Evolutionary conservation across 805 yeast species (phyloP).

Genomic region (Tetrapisispora taiwanensis): DNA sequence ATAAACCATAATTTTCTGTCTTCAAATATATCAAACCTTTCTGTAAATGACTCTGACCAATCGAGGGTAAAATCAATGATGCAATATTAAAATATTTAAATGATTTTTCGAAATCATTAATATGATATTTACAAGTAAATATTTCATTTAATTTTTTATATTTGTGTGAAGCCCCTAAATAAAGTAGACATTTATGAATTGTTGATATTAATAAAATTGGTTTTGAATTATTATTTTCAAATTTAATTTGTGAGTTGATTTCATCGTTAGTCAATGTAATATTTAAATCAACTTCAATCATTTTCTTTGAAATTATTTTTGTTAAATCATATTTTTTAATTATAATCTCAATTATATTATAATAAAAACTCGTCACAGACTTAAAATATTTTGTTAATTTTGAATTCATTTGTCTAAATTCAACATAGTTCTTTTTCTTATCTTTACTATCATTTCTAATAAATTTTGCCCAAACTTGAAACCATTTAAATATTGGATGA

Average conservation of each 20-base stretch:
- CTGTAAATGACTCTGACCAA: slow-evolving; percentile 45
- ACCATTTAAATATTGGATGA: slow-evolving; percentile 53
- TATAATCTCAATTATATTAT: slow-evolving; percentile 26
- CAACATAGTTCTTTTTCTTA: slow-evolving; percentile 32
- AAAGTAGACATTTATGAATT: slow-evolving; percentile 28
- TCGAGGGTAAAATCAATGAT: slow-evolving; percentile 49
- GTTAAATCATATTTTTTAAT: slow-evolving; percentile 6
- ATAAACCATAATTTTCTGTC: slow-evolving; percentile 17
- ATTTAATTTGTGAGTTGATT: background rate
- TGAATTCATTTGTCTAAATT: slow-evolving; percentile 46
- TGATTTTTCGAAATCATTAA: slow-evolving; percentile 36
- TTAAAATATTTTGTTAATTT: slow-evolving; percentile 41
- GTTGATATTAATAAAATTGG: slow-evolving; percentile 9
- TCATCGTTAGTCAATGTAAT: background rate
- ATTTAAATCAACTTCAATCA: slow-evolving; percentile 6
- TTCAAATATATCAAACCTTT: slow-evolving; percentile 20
- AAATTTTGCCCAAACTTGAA: slow-evolving; percentile 31
- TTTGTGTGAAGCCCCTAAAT: slow-evolving; percentile 50
- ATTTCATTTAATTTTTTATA: slow-evolving; percentile 43
- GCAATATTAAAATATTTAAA: slow-evolving; percentile 43
- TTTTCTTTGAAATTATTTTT: slow-evolving; percentile 7
- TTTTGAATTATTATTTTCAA: slow-evolving; percentile 7
- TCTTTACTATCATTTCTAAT: slow-evolving; percentile 7
- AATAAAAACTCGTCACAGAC: slow-evolving; percentile 40
- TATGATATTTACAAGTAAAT: slow-evolving; percentile 29